These are phyloP conservation scores for Penicillium waksmanii DNA, from an alignment of 495 filamentous ascomycete genomes.

Conservation along the genomic window DNA sequence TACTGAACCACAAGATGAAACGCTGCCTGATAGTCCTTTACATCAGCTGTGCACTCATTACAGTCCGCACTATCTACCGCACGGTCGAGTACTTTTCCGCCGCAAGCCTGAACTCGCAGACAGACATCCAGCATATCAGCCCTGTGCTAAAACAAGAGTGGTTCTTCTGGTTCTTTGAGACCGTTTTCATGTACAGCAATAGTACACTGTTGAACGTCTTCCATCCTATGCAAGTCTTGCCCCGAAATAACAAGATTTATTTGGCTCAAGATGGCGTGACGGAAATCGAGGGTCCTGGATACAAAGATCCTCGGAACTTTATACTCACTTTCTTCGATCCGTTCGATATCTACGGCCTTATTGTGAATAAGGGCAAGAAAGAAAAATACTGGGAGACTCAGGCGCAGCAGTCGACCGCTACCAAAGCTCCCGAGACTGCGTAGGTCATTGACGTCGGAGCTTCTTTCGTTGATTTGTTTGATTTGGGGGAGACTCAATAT, in stretches of 20 bases:
- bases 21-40: constrained; percentile 64
- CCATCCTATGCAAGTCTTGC: constrained; percentile 65
- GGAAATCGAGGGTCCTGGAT: constrained; percentile 67
- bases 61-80: constrained; percentile 66
- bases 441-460: not conserved
- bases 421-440: not conserved
- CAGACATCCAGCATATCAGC: constrained; percentile 45
- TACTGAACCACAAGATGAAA: constrained; percentile 59
- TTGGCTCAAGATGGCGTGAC: constrained; percentile 65
- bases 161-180: constrained; percentile 77
- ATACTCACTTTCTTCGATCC: constrained; percentile 65
- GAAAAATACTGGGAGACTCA: constrained; percentile 59
- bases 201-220: constrained; percentile 62
- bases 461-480: too few species aligned
- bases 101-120: constrained; percentile 36
- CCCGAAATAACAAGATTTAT: constrained; percentile 65
- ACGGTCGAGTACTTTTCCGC: constrained; percentile 64
- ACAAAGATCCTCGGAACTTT: constrained; percentile 57
- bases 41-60: constrained; percentile 61
- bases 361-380: constrained; percentile 52
- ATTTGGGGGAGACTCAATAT: too few species aligned
- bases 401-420: not conserved
- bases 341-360: constrained; percentile 65
- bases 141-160: constrained; percentile 67
- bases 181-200: constrained; percentile 65